These are phyloP conservation scores for Boletus huronensis DNA, from an alignment of 768 basidiomycete genomes.

Conservation along the genomic window DNA sequence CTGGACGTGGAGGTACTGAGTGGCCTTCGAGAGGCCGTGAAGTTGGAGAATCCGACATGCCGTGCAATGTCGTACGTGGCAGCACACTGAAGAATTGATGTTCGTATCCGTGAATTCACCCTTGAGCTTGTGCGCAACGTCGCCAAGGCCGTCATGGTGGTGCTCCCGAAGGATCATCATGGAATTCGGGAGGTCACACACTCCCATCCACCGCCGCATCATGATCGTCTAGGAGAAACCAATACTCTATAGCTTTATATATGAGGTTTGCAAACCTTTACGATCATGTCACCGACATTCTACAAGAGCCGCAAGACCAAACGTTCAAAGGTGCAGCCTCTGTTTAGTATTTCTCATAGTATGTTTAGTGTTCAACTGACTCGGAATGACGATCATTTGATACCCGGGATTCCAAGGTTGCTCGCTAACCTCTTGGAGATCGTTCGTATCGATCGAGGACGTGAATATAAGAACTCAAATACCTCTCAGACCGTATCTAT, in stretches of 20 bases:
- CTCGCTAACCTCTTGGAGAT: not conserved
- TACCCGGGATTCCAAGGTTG: not conserved
- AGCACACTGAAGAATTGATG: not conserved
- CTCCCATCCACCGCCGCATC: not conserved
- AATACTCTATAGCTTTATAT: too few relatives aligned
- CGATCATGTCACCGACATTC: too few relatives aligned
- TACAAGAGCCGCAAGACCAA: too few relatives aligned
- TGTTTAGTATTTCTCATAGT: too few relatives aligned
- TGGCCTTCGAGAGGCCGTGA: conserved; percentile 1
- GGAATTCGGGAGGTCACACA: not conserved
- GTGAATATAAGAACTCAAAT: not conserved
- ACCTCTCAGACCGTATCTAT: not conserved
- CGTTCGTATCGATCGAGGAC: not conserved
- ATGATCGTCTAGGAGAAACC: not conserved
- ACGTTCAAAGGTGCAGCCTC: too few relatives aligned
- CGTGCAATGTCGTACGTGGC: not conserved
- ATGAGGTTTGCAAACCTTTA: too few relatives aligned
- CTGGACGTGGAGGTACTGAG: conserved; percentile 16
- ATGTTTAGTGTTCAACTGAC: not conserved
- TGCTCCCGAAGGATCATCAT: not conserved
- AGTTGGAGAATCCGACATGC: not conserved
- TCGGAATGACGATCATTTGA: not conserved
- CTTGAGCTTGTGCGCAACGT: conserved; percentile 6
- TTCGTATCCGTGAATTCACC: not conserved
- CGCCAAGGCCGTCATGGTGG: not conserved